These are phyloP conservation scores for Penicillium crystallinum DNA, from an alignment of 495 filamentous ascomycete genomes.

Conservation along the genomic window DNA sequence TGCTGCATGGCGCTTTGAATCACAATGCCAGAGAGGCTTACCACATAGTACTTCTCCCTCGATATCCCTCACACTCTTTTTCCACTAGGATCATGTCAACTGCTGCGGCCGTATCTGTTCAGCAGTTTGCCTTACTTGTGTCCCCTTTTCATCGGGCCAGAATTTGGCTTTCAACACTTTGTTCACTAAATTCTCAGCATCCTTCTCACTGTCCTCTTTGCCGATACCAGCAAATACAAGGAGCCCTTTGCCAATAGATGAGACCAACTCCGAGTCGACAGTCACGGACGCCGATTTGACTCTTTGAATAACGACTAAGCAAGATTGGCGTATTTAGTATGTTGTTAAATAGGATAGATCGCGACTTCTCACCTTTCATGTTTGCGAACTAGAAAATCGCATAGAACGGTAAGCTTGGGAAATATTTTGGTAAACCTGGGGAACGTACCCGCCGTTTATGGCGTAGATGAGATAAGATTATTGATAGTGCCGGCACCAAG, in stretches of 20 bases:
- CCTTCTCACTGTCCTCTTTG: slow-evolving; percentile 84
- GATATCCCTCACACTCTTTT: slow-evolving; percentile 79
- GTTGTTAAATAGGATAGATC: background rate
- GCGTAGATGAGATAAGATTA: background rate
- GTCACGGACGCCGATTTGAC: slow-evolving; percentile 98
- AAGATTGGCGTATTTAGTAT: slow-evolving; percentile 1
- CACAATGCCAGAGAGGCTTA: slow-evolving; percentile 35
- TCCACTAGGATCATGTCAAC: slow-evolving; percentile 60
- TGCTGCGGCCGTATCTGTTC: background rate
- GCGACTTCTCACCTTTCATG: slow-evolving; percentile 57
- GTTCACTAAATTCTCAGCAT: slow-evolving; percentile 73
- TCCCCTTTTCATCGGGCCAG: slow-evolving; percentile 64
- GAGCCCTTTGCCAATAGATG: slow-evolving; percentile 82
- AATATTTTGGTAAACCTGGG: background rate
- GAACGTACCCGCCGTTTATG: background rate
- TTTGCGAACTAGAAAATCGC: background rate
- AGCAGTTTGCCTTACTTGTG: slow-evolving; percentile 18
- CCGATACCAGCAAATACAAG: slow-evolving; percentile 89
- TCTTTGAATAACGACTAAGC: slow-evolving; percentile 81
- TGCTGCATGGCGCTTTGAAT: background rate
- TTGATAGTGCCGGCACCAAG: background rate
- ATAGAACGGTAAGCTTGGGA: background rate
- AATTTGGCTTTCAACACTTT: slow-evolving; percentile 86
- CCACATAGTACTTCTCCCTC: slow-evolving; percentile 86
- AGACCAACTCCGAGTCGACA: slow-evolving; percentile 86